phyloP scores from a whole-genome alignment of 2,329 filamentous ascomycete species.

The Aspergillus sp. region DNA sequence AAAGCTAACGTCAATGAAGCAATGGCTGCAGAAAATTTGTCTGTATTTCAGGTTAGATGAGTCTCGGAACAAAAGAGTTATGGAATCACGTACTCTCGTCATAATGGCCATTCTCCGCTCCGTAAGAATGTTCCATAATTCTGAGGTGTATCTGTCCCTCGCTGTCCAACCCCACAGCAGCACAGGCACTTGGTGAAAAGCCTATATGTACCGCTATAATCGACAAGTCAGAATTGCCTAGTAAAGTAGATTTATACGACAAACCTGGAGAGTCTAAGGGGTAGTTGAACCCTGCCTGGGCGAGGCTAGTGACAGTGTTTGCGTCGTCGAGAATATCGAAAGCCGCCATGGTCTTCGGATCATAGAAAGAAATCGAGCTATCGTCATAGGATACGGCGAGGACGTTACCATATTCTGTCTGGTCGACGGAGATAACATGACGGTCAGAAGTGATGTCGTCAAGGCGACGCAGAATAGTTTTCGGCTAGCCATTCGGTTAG shows the following conservation, averaged over 20 bases:
- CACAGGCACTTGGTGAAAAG: constrained; percentile 47
- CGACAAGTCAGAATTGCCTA: constrained; percentile 11
- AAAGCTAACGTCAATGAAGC: constrained; percentile 60
- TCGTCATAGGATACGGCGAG: constrained; percentile 75
- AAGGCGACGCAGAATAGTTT: constrained; percentile 60
- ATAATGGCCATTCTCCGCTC: constrained; percentile 34
- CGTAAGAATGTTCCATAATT: constrained; percentile 42
- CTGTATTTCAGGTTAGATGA: constrained; percentile 19
- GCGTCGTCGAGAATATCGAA: constrained; percentile 65
- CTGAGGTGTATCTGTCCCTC: constrained; percentile 41
- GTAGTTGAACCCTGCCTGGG: constrained; percentile 77
- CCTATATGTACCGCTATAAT: constrained; percentile 34
- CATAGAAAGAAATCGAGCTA: constrained; percentile 76
- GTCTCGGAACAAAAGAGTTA: not conserved
- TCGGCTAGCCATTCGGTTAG: constrained; percentile 33
- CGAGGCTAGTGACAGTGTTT: constrained; percentile 66
- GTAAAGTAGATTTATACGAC: not conserved
- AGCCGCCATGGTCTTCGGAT: constrained; percentile 70
- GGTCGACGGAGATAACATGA: constrained; percentile 66
- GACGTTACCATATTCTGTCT: constrained; percentile 69
- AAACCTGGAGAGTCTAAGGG: constrained; percentile 63
- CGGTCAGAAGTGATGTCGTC: constrained; percentile 70
- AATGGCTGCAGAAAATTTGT: constrained; percentile 53
- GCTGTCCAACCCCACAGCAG: constrained; percentile 37
- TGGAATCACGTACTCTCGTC: constrained; percentile 36